Conservation (phyloP, 306 rosid species). For the Abrus pulchellus region DNA sequence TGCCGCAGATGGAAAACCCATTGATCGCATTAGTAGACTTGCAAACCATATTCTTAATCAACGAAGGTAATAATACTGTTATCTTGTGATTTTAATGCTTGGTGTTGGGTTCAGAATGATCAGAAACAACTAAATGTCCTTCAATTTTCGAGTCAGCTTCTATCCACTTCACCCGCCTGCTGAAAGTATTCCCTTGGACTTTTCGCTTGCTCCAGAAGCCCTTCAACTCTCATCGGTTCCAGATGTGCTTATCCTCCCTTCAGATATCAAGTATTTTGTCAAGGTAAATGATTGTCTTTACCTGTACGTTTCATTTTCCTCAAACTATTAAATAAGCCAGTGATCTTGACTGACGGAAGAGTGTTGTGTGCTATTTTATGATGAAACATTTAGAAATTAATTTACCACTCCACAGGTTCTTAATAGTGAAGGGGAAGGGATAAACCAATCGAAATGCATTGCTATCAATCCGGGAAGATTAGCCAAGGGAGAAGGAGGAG, state of each 20-base stretch:
- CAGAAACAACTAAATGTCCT: constrained; percentile 32
- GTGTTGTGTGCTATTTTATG: neutral
- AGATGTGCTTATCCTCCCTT: constrained; percentile 88
- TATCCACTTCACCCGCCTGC: constrained; percentile 94
- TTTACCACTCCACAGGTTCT: constrained; percentile 61
- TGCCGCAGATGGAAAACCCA: constrained; percentile 64
- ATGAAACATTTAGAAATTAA: neutral
- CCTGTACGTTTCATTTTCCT: neutral
- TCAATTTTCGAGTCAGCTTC: constrained; percentile 69
- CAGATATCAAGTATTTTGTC: constrained; percentile 83
- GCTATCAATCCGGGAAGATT: constrained; percentile 94
- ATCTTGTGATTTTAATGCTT: neutral
- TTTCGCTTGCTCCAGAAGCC: constrained; percentile 84
- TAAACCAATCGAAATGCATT: constrained; percentile 62
- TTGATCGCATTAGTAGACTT: constrained; percentile 91
- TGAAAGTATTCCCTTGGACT: constrained; percentile 87
- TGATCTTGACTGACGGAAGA: neutral
- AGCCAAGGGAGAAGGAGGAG: constrained; percentile 96
- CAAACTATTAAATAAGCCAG: constrained; percentile 1
- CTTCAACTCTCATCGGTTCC: constrained; percentile 78
- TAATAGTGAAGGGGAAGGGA: constrained; percentile 61
- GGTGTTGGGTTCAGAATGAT: constrained; percentile 26
- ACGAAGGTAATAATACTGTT: constrained; percentile 59
- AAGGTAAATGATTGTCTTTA: constrained; percentile 64
- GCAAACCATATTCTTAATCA: constrained; percentile 83